These are phyloP conservation scores for Wickerhamomyces rabaulensis DNA, from an alignment of 805 yeast species.

Conservation along the genomic window DNA sequence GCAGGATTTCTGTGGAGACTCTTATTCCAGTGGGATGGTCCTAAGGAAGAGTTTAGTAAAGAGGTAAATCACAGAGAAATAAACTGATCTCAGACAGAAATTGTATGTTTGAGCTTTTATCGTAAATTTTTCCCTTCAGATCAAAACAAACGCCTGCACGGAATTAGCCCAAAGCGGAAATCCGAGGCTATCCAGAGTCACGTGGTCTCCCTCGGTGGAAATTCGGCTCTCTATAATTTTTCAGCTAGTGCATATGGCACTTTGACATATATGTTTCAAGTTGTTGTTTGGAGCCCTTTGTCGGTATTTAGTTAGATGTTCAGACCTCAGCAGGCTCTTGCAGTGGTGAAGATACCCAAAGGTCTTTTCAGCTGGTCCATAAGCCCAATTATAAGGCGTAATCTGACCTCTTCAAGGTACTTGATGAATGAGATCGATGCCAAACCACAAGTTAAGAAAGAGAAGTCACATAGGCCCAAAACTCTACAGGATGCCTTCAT, in stretches of 20 bases:
- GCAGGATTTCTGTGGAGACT: not conserved
- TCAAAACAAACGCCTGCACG: not conserved
- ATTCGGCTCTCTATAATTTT: too few species aligned
- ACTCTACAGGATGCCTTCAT: slow-evolving; percentile 5
- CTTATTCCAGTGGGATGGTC: not conserved
- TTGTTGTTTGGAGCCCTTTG: not conserved
- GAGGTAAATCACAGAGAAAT: not conserved
- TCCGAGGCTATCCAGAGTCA: not conserved
- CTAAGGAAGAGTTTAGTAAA: too few species aligned
- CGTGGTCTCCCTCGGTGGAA: not conserved
- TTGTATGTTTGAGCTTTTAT: not conserved
- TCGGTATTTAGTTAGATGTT: not conserved
- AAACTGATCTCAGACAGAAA: not conserved
- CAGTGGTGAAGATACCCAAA: not conserved
- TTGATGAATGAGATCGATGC: not conserved
- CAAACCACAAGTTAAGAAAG: slow-evolving; percentile 2
- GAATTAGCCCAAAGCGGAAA: not conserved
- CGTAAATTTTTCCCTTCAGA: not conserved
- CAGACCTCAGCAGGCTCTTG: not conserved
- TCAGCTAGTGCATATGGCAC: too few species aligned
- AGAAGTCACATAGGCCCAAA: slow-evolving; percentile 2
- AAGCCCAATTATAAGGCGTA: not conserved
- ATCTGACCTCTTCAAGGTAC: not conserved
- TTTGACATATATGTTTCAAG: too few species aligned
- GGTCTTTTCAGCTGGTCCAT: not conserved